Base-by-base conservation (phyloP, 2,329 filamentous ascomycete genomes). In the Colletotrichum tabaci region DNA sequence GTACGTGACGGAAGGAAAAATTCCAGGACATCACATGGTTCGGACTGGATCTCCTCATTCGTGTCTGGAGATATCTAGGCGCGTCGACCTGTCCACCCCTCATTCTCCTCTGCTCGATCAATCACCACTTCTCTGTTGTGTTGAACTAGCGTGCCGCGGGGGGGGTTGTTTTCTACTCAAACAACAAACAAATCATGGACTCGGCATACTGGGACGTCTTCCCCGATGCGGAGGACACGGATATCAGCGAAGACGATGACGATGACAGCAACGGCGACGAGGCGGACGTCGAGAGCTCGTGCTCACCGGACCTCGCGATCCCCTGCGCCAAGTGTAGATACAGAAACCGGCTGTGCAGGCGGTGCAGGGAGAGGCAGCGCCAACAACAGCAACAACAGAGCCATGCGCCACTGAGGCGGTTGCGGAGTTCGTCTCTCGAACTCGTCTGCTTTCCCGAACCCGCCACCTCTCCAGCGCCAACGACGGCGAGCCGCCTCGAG, bases 311-410 rank as follows among this genome's bases (percentile, higher is more conserved):
- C 12, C 0, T 46, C 7, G 21, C 38, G 30, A 3, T 50, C 6
- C 63, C 56, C n/a, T 71, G 67, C 26, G 21, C 9, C 10, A 56
- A 13, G 16, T 71, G 67, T 18, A 62, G 15, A 13, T 5, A 42
- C 18, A 46, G 23, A 5, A 38, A 8, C 2, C 49, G n/a, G 1
- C 26, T 35, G 1, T 61, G 64, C 26, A 56, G 46, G 38, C 63
- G 42, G 7, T 71, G 67, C 63, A 55, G 47, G 18, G 47, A 62
- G 7, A 9, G 30, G 2, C 47, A n/a, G 40, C 21, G 46, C 4
- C 46, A 50, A 38, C n/a, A 18, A 2, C 58, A 35, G n/a, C 26
- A 10, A 4, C 63, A 26, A 0, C 49, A 18, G 35, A 10, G 15
- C 5, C 21, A 1, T 23, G 35, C 46, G 12, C 26, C 13, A 26